Evolutionary conservation across 2,329 filamentous ascomycete species (phyloP), one percentile per base, ranked within the genome.

Genomic region (Apiospora rasikravindrae): DNA sequence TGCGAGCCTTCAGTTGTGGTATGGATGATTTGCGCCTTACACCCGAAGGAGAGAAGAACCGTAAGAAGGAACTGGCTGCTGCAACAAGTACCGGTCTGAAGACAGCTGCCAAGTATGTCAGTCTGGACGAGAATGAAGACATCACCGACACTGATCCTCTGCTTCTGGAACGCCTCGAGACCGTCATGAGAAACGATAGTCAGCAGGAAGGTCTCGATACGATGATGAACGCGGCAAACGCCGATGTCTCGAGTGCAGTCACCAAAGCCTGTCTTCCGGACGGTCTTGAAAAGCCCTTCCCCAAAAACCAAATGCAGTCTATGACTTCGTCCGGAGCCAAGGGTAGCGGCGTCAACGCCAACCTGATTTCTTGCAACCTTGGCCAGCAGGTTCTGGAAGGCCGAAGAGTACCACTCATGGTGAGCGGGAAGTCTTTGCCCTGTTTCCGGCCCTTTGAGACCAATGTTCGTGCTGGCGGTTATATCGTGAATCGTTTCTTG

Each of bases 301-400:
- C 96, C 0, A 93, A 92, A 80, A 99, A 99, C 80, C 96, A 98
- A 83, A 99, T 99, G 96, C 96, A 99, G 86, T 91, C 94, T 75
- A 99, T 99, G 96, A 99, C 96, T 29, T 93, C 92, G 19, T 98
- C 96, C 71, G 96, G 96, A 82, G 96, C 96, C 69, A 99, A 99
- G 85, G 96, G 96, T 80, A 93, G 90, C 71, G 87, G 90, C 78
- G 96, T 99, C 83, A 99, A 99, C 81, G 96, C 96, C 69, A 98
- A 97, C 78, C 90, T 98, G 73, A 99, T 99, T 82, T 98, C 96
- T 37, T 98, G 96, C 83, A 98, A 99, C 80, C 88, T 99, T 53
- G 96, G 96, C 69, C 96, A 99, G 80, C 96, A 99, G 81, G 94
- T 98, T 84, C 84, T 99, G 77, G 96, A 99, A 87, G 95, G 96